Evolutionary conservation across 2,329 filamentous ascomycete genomes (phyloP), one percentile per base, ranked within the genome.

Genomic region (Nakataea oryzae): DNA sequence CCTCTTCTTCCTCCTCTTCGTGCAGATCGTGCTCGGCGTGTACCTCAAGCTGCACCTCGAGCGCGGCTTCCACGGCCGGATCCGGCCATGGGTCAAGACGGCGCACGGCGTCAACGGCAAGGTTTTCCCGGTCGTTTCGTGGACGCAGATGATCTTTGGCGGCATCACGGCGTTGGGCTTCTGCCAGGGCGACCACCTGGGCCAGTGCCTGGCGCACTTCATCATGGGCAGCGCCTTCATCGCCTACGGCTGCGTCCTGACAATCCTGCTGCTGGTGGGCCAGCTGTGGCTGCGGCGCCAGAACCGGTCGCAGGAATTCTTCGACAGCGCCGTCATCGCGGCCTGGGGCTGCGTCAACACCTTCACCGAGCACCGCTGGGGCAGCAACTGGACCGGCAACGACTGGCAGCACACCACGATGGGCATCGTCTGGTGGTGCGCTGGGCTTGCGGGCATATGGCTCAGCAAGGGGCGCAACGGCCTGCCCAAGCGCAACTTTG

Each of bases 191-290:
- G 93, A 97, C 63, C 93, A 99, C 71, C 74, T 92, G 1, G 93
- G 93, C 34, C 95, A 99, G 74, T 99, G 95, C 75, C 77, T 90
- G 55, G 95, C 95, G 1, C 95, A 99, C 74, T 99, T 97, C 75
- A 99, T 97, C 74, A 99, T 99, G 95, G 95, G 95, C 57, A 89
- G 90, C 67, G 93, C 93, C 1, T 99, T 99, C 72, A 93, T 99
- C 68, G 95, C 84, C 32, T 99, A 99, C 70, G 95, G 91, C 30
- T 89, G 97, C 62, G 73, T 96, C 50, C 81, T 99, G 66, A 93
- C 90, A 2, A 88, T 97, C 26, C 77, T 97, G 26, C 83, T 97
- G 41, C 78, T 97, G 9, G 91, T 95, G 54, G 95, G 95, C 17
- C 95, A 97, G 75, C 76, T 86, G 34, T 97, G 92, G 91, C 77